Base-by-base conservation (phyloP, 305 asterid species). In the Ajuga reptans region DNA sequence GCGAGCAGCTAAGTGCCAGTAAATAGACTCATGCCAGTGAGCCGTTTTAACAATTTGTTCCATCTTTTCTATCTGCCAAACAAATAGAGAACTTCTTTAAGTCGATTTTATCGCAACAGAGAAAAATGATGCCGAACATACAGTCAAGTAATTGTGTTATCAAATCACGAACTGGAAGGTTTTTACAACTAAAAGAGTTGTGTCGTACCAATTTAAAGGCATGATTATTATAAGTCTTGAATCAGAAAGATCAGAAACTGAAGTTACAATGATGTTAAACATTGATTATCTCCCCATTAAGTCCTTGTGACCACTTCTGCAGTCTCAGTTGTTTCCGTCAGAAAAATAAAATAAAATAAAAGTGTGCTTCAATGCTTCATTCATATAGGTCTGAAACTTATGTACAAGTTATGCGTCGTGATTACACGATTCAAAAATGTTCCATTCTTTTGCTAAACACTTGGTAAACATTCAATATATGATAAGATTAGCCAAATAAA, bases 1-100 rank as follows among this genome's bases (percentile, higher is more conserved):
- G 29, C 77, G 89, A 80, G 97, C 78, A 79, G 96, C 93, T 71
- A 89, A 70, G 75, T 89, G 88, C 97, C 97, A 89, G 79, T 79
- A 80, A 16, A 84, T 17, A 31, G 84, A 84, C 79, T 91, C 96
- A 0, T 78, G 87, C 72, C 79, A 65, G 71, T 79, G 79, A 24
- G 93, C 91, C 56, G 73, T 79, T 79, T 84, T 74, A 37, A 85
- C 87, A 69, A 70, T 63, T 39, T 69, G 76, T 71, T 87, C 95
- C 95, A 91, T 82, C 76, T 80, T 83, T 57, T 75, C 64, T 15
- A 89, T 78, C 97, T 91, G 81, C 72, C 72, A 60, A 58, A 29
- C 21, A 45, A 49, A 47, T 66, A 51, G 58, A 64, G 71, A 77
- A 64, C 14, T 57, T 14, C 5, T 39, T 14, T 10, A 21, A 21